Evolutionary conservation across 305 asterid species (phyloP), one percentile per base, ranked within the genome.

Genomic region (Solanum chacoense): DNA sequence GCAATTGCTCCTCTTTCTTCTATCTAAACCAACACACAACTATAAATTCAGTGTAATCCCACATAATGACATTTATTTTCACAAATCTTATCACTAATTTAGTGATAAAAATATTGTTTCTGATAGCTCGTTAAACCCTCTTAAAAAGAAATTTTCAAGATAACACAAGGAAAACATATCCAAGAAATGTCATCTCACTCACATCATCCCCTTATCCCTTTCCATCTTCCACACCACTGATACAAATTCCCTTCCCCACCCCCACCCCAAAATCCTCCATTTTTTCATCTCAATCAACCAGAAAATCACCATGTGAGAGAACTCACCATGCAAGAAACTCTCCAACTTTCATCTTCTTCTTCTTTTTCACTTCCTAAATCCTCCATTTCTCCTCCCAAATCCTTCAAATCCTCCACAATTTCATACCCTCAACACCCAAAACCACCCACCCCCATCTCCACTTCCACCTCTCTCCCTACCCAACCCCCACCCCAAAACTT

Each of bases 291-390:
- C 84, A 77, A 77, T 6, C 14, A 36, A 35, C 12, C 28, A 79
- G 38, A 72, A 75, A 75, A n/a, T n/a, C 83, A 81, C 37, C 86
- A 81, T 81, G 86, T 81, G 86, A 75, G 42, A 16, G 42, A 42
- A 45, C 20, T 35, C 87, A 91, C 87, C 90, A 94, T 93, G 95
- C 95, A 89, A 88, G 95, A 94, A 88, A 91, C 95, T 85, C 94
- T 92, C 91, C 92, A 77, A 50, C 85, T 91, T 81, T 74, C 94
- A 87, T 3, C 94, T 90, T 1, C 95, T 90, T 11, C 88, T 12
- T 31, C 90, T 42, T 14, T 89, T 29, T 75, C 92, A 14, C 55
- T 72, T 84, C 90, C 90, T n/a, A 74, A 79, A 65, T 75, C 90
- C 87, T 72, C 94, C 84, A 67, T 85, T 55, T 28, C 77, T 88